Base-by-base conservation (phyloP, 2,329 filamentous ascomycete species). In the Phyllosticta citribraziliensis region DNA sequence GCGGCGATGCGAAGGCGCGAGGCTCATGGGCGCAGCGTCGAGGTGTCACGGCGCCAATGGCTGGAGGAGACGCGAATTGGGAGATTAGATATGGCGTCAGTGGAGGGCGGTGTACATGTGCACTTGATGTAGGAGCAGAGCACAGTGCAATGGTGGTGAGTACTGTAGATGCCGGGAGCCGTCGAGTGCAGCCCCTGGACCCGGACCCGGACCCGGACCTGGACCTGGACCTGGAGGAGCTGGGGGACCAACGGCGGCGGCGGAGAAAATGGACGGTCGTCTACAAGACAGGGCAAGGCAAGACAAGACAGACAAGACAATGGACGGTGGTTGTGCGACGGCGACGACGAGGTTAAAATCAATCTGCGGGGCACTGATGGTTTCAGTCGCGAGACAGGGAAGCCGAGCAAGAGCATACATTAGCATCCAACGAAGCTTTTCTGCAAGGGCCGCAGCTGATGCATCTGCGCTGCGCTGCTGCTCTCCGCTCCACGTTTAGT, bases 1-100 rank as follows among this genome's bases (percentile, higher is more conserved):
- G 55, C 60, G 33, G 58, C 51, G 55, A 58, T 62, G 47, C 51
- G 55, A 58, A 58, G 47, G 55, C 60, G 56, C 40, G 24, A n/a
- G 40, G 27, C 53, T 61, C 58, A 61, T 61, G 54, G 58, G 54
- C 53, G 58, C 55, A 50, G 59, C 53, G 59, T 55, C 56, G 56
- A 61, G 56, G 59, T 54, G 59, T 61, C 53, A 47, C 40, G 40
- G 40, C 40, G 40, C 40, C 40, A 47, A 47, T 47, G 40, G 40
- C 40, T 47, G 2, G 6, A 6, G 40, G 40, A 14, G 40, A 47
- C 40, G 40, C 40, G 40, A 47, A n/a, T n/a, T 47, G 40, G 40
- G 40, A 47, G 40, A 47, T 47, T 47, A n/a, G 40, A n/a, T 47
- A n/a, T 47, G 40, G 40, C 40, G 40, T n/a, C 40, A n/a, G 40